Evolutionary conservation across 257 asterid species (phyloP).

Genomic region (Voacanga thouarsii): DNA sequence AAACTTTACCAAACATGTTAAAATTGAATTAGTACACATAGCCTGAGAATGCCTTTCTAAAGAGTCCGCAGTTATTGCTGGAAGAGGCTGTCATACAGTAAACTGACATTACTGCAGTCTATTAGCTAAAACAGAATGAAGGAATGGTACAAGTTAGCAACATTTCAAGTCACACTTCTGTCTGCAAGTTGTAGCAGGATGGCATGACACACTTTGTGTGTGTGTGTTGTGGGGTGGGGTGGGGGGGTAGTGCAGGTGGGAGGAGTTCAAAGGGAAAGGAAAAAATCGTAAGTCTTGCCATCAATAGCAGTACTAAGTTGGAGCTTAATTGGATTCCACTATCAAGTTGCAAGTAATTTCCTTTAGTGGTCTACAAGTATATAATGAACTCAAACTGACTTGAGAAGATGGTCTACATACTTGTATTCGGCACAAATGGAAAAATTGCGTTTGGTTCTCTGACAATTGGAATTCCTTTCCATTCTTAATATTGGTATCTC

Average conservation of each 20-base stretch:
- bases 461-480: slow-evolving; percentile 31
- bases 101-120: not conserved
- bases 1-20: not conserved
- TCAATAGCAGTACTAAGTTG: not conserved
- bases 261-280: not conserved
- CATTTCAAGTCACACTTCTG: not conserved
- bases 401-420: slow-evolving; percentile 29
- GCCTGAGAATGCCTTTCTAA: not conserved
- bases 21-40: not conserved
- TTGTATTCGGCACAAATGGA: slow-evolving; percentile 52
- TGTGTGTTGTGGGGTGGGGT: no score
- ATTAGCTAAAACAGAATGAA: not conserved
- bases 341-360: not conserved
- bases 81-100: not conserved
- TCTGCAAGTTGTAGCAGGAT: not conserved
- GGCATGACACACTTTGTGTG: not conserved
- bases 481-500: slow-evolving; percentile 35
- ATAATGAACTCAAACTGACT: not conserved
- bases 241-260: not conserved
- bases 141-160: not conserved
- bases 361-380: not conserved
- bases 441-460: slow-evolving; percentile 29
- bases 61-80: not conserved
- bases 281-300: not conserved
- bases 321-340: not conserved